phyloP scores from a whole-genome alignment of 129 eudicot species.

The Glebionis coronaria region DNA sequence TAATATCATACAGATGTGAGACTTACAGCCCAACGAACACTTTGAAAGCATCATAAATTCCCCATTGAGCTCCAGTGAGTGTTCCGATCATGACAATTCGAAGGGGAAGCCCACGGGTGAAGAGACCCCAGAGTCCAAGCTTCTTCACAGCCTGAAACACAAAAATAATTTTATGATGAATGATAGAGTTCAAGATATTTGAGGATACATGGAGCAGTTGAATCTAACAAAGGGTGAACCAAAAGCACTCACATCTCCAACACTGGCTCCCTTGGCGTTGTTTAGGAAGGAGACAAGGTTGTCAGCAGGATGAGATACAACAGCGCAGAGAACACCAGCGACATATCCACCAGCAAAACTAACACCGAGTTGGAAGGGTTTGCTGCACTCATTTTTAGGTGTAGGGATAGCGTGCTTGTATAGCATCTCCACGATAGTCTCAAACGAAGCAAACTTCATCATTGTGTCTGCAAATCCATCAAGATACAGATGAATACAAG shows the following conservation, averaged over 20 bases:
- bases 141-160: slow-evolving; percentile 43
- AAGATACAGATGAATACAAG: background rate
- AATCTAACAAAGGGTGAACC: background rate
- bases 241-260: slow-evolving; percentile 58
- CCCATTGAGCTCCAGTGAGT: slow-evolving; percentile 56
- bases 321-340: slow-evolving; percentile 63
- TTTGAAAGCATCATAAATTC: slow-evolving; percentile 50
- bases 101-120: slow-evolving; percentile 52
- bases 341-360: slow-evolving; percentile 96
- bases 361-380: slow-evolving; percentile 73
- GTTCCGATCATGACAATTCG: slow-evolving; percentile 58
- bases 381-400: slow-evolving; percentile 88
- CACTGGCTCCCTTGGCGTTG: slow-evolving; percentile 42
- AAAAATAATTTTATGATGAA: background rate
- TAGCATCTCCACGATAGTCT: slow-evolving; percentile 76
- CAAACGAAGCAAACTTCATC: slow-evolving; percentile 98
- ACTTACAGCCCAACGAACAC: slow-evolving; percentile 57
- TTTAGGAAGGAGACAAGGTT: slow-evolving; percentile 39
- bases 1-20: background rate
- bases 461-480: slow-evolving; percentile 70
- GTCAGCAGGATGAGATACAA: slow-evolving; percentile 39
- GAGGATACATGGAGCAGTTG: background rate
- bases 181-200: background rate
- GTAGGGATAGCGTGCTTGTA: slow-evolving; percentile 81
- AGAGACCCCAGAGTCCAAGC: slow-evolving; percentile 47